phyloP scores from a whole-genome alignment of 805 yeast genomes.

The Yamadazyma kitorensis region DNA sequence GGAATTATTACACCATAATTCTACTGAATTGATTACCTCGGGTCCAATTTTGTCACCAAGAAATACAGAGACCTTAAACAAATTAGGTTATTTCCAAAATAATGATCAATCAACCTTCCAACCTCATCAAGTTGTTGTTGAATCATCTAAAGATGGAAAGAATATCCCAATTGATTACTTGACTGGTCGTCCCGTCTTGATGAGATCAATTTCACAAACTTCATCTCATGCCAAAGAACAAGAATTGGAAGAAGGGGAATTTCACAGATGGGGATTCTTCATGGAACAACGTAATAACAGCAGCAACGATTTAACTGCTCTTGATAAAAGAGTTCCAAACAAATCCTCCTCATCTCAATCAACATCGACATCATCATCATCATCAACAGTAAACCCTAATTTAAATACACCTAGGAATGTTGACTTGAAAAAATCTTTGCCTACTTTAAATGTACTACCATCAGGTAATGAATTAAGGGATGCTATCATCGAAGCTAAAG shows the following conservation, averaged over 20 bases:
- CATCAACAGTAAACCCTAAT: too few species aligned
- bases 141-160: constrained; percentile 52
- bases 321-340: too few species aligned
- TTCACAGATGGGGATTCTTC: constrained; percentile 82
- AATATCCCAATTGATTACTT: constrained; percentile 58
- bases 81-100: constrained; percentile 20
- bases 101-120: constrained; percentile 29
- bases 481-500: constrained; percentile 71
- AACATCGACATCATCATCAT: neutral
- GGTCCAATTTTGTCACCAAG: constrained; percentile 54
- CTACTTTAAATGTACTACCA: constrained; percentile 43
- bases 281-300: constrained; percentile 57
- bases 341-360: neutral
- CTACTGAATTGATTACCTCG: constrained; percentile 48
- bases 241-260: constrained; percentile 90
- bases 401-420: constrained; percentile 7
- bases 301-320: constrained; percentile 13
- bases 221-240: constrained; percentile 68
- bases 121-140: constrained; percentile 75
- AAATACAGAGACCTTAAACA: constrained; percentile 20
- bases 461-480: constrained; percentile 55
- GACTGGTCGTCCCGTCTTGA: constrained; percentile 70
- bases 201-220: constrained; percentile 62
- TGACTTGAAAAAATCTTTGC: constrained; percentile 16
- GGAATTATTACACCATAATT: constrained; percentile 44